phyloP scores from a whole-genome alignment of 495 filamentous ascomycete species.

The Hyaloscypha finlandica region DNA sequence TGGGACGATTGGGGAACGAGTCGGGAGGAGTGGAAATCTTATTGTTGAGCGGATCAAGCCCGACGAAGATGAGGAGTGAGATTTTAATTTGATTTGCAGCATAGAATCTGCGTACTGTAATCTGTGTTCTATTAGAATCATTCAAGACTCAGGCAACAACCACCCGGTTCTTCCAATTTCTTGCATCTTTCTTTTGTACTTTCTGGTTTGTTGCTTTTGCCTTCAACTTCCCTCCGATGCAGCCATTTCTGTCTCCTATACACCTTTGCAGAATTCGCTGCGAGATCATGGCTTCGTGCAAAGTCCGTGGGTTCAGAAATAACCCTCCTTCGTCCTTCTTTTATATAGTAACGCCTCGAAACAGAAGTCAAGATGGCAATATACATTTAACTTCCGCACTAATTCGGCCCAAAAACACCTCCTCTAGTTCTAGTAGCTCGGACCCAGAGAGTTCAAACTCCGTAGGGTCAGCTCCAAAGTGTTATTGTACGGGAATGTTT shows the following conservation, averaged over 20 bases:
- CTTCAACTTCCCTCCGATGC: not conserved
- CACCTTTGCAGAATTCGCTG: no score
- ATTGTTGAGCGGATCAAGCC: slow-evolving; percentile 71
- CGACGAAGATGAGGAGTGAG: slow-evolving; percentile 54
- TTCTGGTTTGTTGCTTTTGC: not conserved
- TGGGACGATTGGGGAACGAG: slow-evolving; percentile 64
- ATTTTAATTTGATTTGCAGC: not conserved
- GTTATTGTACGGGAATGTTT: no score
- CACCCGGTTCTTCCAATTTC: not conserved
- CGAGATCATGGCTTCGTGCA: no score
- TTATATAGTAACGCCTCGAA: no score
- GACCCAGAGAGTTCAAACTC: not conserved
- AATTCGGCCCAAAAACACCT: not conserved
- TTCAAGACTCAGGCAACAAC: not conserved
- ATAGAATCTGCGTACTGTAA: not conserved
- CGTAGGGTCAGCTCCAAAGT: not conserved
- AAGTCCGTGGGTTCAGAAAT: no score
- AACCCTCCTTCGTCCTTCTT: no score
- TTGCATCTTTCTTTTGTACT: not conserved
- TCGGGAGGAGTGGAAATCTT: slow-evolving; percentile 85
- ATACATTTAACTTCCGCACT: not conserved
- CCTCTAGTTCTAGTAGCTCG: not conserved
- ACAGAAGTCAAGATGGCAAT: not conserved
- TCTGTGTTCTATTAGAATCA: not conserved
- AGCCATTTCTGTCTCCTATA: no score